These are phyloP conservation scores for Cladosporium sp. DNA, from an alignment of 2,329 filamentous ascomycete species.

Conservation along the genomic window DNA sequence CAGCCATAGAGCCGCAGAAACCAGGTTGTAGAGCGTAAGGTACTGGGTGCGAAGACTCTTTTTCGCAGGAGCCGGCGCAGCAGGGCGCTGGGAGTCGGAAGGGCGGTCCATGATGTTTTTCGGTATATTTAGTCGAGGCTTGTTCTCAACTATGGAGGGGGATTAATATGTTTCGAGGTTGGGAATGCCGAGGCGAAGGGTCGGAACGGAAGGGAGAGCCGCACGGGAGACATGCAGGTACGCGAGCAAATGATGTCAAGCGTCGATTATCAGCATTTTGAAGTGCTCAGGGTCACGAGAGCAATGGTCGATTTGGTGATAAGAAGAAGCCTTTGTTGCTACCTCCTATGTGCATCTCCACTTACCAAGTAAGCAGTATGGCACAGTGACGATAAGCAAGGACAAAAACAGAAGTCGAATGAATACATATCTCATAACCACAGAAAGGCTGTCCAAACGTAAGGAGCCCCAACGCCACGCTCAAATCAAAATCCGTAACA, in stretches of 20 bases:
- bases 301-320: not conserved
- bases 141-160: not conserved
- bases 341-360: too few species aligned
- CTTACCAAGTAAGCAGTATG: not conserved
- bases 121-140: not conserved
- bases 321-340: not conserved
- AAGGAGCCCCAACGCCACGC: conserved; percentile 10
- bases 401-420: not conserved
- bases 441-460: not conserved
- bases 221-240: not conserved
- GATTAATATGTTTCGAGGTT: not conserved
- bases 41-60: conserved; percentile 52
- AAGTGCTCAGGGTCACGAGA: too few species aligned
- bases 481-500: not conserved
- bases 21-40: conserved; percentile 81
- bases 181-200: not conserved
- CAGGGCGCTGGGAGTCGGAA: conserved; percentile 29
- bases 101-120: conserved; percentile 31
- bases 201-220: not conserved
- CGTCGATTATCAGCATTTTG: too few species aligned
- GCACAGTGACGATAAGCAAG: not conserved
- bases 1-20: conserved; percentile 76
- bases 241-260: not conserved
- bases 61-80: conserved; percentile 34
- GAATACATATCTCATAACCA: conserved; percentile 2